Conservation (phyloP, 2,329 filamentous ascomycete genomes). For the Fusarium sp. region DNA sequence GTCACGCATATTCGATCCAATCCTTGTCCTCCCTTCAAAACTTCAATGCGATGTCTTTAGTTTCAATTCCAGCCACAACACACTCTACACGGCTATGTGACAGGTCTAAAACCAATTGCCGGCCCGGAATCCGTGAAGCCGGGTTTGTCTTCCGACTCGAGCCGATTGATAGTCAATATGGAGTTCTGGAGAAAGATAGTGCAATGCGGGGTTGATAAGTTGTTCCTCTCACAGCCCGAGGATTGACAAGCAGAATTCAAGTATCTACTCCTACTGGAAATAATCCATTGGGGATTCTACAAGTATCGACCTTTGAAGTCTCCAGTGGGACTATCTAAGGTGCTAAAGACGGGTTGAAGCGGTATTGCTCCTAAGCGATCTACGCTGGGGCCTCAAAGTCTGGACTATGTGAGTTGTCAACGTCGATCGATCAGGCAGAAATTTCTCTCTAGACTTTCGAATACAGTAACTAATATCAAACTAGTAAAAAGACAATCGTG, state of each 20-base stretch:
- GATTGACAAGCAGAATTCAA: slow-evolving; percentile 6
- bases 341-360: background rate
- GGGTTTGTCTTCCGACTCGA: slow-evolving; percentile 17
- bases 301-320: background rate
- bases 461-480: background rate
- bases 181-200: slow-evolving; percentile 50
- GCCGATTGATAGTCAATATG: slow-evolving; percentile 11
- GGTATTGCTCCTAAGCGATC: background rate
- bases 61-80: background rate
- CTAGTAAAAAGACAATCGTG: too few species aligned
- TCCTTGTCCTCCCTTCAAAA: background rate
- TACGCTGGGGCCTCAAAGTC: background rate
- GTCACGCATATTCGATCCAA: background rate
- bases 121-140: slow-evolving; percentile 20
- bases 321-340: background rate
- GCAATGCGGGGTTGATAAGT: slow-evolving; percentile 36
- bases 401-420: background rate
- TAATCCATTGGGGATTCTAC: background rate
- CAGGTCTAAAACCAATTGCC: slow-evolving; percentile 52
- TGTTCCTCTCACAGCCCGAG: background rate
- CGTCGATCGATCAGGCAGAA: background rate
- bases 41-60: background rate
- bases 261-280: background rate
- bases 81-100: too few species aligned
- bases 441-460: background rate